Conservation (phyloP, 345 rosid species). For the Eucalyptus microcorys region DNA sequence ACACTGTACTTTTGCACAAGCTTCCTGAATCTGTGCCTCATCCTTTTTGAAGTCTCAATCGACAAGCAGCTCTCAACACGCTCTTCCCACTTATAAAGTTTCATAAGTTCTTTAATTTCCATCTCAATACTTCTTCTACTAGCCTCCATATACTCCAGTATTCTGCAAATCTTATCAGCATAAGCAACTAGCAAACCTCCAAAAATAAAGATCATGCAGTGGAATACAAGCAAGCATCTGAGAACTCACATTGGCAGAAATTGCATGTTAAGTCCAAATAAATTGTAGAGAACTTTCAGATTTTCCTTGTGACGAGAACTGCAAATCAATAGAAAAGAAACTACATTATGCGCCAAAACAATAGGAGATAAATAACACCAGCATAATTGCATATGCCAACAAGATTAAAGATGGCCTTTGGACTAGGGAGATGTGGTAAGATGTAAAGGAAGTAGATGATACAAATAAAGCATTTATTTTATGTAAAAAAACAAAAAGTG, state of each 20-base stretch:
- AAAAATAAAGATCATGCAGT: not conserved
- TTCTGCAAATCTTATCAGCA: constrained; percentile 16
- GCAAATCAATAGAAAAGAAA: not conserved
- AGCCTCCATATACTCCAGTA: constrained; percentile 45
- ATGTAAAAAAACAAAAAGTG: not conserved
- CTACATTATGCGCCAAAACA: not conserved
- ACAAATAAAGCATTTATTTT: not conserved
- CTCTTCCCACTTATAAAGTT: constrained; percentile 67
- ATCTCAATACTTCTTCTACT: constrained; percentile 42
- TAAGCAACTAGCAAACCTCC: not conserved
- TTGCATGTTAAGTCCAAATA: constrained; percentile 77
- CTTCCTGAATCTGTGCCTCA: constrained; percentile 67
- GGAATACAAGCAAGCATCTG: not conserved
- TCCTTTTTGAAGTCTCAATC: constrained; percentile 44
- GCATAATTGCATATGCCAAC: not conserved
- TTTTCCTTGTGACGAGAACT: constrained; percentile 49
- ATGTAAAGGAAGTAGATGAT: not conserved
- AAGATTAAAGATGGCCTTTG: not conserved
- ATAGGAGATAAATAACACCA: not conserved
- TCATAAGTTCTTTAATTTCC: constrained; percentile 57
- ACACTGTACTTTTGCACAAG: constrained; percentile 70
- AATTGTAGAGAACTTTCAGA: constrained; percentile 62
- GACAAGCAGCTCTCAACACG: constrained; percentile 38
- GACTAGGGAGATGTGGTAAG: not conserved
- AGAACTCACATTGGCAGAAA: constrained; percentile 70